Conservation (phyloP, 768 basidiomycete species). For the Panellus pusillus region DNA sequence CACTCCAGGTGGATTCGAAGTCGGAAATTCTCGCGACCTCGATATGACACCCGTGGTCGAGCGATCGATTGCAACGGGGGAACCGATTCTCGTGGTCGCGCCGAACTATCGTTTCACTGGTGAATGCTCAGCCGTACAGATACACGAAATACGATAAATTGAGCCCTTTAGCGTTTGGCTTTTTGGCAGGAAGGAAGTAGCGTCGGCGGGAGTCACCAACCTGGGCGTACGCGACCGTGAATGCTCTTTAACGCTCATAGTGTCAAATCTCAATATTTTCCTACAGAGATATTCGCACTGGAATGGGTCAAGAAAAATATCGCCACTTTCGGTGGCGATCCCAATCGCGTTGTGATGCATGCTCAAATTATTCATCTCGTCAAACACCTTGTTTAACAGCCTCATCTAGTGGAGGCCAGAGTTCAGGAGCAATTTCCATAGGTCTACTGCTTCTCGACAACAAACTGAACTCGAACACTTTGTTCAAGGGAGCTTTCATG, state of each 20-base stretch:
- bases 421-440: background rate
- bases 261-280: background rate
- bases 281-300: background rate
- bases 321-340: background rate
- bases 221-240: constrained; percentile 50
- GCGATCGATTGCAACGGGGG: constrained; percentile 28
- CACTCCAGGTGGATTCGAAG: constrained; percentile 33
- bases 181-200: constrained; percentile 39
- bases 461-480: background rate
- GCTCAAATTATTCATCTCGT: background rate
- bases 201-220: constrained; percentile 42
- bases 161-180: constrained; percentile 34
- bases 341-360: background rate
- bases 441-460: background rate
- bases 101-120: constrained; percentile 39
- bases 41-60: constrained; percentile 29
- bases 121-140: constrained; percentile 18
- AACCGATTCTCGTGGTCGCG: constrained; percentile 39
- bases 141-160: background rate
- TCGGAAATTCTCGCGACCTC: constrained; percentile 25
- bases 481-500: constrained; percentile 1
- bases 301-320: background rate
- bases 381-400: background rate
- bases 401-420: background rate
- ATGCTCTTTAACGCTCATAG: constrained; percentile 14